Evolutionary conservation across 2,329 filamentous ascomycete species (phyloP).

Genomic region (Trichoderma atroviride): DNA sequence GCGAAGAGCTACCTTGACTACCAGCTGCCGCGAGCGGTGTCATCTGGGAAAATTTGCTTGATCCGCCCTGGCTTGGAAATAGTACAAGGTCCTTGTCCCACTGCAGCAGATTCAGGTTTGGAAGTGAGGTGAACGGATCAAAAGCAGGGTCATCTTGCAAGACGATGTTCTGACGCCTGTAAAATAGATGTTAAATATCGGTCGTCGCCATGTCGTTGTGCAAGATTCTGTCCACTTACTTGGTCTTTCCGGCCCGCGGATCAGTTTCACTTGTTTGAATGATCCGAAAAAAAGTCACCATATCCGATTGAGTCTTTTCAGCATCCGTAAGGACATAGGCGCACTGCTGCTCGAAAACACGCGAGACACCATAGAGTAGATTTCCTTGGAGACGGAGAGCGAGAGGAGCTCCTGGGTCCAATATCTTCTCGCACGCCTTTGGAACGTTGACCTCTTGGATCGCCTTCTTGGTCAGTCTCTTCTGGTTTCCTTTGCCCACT

Average conservation of each 20-base stretch:
- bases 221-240: conserved; percentile 53
- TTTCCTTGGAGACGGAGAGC: conserved; percentile 88
- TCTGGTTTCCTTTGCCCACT: conserved; percentile 71
- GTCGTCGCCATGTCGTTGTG: background rate
- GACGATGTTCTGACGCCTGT: conserved; percentile 75
- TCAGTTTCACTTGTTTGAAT: conserved; percentile 63
- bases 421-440: conserved; percentile 87
- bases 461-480: conserved; percentile 78
- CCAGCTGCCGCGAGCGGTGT: conserved; percentile 42
- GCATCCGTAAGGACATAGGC: conserved; percentile 81
- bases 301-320: conserved; percentile 71
- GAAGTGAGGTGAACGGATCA: conserved; percentile 39
- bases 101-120: conserved; percentile 43
- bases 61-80: conserved; percentile 43
- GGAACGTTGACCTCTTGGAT: conserved; percentile 86
- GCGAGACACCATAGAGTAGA: conserved; percentile 81
- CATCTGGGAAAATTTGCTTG: conserved; percentile 48
- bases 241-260: conserved; percentile 68
- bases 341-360: conserved; percentile 86
- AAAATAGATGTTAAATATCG: background rate
- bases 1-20: conserved; percentile 38
- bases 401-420: conserved; percentile 78
- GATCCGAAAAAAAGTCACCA: conserved; percentile 67
- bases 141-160: conserved; percentile 84
- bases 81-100: conserved; percentile 39